These are phyloP conservation scores for Ascochyta fabae DNA, from an alignment of 2,329 filamentous ascomycete genomes.

Conservation along the genomic window DNA sequence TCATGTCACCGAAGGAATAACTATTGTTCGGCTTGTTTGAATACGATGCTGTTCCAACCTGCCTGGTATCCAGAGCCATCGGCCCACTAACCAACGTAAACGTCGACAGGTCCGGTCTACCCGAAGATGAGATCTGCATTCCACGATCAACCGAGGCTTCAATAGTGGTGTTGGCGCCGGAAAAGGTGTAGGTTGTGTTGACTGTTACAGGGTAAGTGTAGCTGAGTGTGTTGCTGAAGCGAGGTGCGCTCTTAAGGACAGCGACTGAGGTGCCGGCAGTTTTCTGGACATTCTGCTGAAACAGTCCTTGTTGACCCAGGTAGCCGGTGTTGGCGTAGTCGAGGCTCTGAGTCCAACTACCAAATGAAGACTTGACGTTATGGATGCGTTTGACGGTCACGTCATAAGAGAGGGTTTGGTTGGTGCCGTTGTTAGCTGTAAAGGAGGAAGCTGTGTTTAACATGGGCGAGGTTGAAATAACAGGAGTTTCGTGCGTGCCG, in stretches of 20 bases:
- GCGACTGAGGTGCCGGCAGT: background rate
- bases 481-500: conserved; percentile 1
- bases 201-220: conserved; percentile 7
- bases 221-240: conserved; percentile 4
- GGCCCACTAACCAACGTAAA: background rate
- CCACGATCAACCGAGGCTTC: conserved; percentile 1
- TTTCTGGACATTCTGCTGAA: background rate
- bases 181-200: conserved; percentile 3
- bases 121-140: conserved; percentile 2
- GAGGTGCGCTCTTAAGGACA: background rate
- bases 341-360: conserved; percentile 3
- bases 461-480: background rate
- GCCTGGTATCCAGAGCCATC: conserved; percentile 1
- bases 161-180: conserved; percentile 6
- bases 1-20: conserved; percentile 6
- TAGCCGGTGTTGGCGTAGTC: conserved; percentile 4
- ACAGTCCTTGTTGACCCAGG: background rate
- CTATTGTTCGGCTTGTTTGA: conserved; percentile 7
- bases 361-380: background rate
- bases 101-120: conserved; percentile 1
- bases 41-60: conserved; percentile 1
- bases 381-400: conserved; percentile 3
- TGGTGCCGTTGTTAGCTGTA: conserved; percentile 5
- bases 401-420: conserved; percentile 1
- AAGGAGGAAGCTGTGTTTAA: background rate